phyloP scores from a whole-genome alignment of 352 stramenopile genomes.

The Globisporangium polare region DNA sequence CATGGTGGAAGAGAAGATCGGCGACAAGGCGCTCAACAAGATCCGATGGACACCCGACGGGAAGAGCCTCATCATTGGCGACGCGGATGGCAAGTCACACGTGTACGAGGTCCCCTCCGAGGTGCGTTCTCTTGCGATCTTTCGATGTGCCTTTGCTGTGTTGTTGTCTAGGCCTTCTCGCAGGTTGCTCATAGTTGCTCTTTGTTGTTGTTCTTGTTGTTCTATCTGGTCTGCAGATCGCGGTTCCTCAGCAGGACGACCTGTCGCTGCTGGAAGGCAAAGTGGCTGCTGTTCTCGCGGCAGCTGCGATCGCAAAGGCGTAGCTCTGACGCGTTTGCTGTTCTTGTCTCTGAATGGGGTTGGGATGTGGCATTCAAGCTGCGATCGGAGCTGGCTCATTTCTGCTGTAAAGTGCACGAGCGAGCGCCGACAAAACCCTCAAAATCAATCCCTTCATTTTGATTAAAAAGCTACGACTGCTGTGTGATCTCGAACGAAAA shows the following conservation, averaged over 20 bases:
- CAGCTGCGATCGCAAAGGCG: conserved; percentile 36
- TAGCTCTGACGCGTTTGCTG: conserved; percentile 14
- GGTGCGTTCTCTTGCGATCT: conserved; percentile 30
- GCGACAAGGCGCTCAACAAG: conserved; percentile 78
- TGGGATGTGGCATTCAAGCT: too few species aligned
- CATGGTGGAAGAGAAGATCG: conserved; percentile 58
- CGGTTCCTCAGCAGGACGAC: conserved; percentile 59
- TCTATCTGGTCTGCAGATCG: conserved; percentile 32
- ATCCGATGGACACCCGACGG: conserved; percentile 77
- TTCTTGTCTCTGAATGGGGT: neutral
- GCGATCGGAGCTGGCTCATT: too few species aligned
- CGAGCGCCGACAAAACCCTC: too few species aligned
- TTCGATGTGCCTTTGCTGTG: neutral
- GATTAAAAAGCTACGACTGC: neutral
- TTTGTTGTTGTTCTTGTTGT: conserved; percentile 8
- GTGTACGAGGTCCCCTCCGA: conserved; percentile 80
- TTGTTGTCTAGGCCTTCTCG: neutral
- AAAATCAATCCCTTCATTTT: neutral
- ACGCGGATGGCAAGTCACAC: conserved; percentile 64
- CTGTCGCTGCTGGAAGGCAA: conserved; percentile 59
- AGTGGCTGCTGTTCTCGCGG: conserved; percentile 45
- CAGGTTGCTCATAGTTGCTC: conserved; percentile 4
- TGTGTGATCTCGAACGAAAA: too few species aligned
- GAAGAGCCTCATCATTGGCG: conserved; percentile 75
- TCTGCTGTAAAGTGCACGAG: too few species aligned